Evolutionary conservation across 176 grass and related monocot genomes (phyloP).

Genomic region (Stipa capillata): DNA sequence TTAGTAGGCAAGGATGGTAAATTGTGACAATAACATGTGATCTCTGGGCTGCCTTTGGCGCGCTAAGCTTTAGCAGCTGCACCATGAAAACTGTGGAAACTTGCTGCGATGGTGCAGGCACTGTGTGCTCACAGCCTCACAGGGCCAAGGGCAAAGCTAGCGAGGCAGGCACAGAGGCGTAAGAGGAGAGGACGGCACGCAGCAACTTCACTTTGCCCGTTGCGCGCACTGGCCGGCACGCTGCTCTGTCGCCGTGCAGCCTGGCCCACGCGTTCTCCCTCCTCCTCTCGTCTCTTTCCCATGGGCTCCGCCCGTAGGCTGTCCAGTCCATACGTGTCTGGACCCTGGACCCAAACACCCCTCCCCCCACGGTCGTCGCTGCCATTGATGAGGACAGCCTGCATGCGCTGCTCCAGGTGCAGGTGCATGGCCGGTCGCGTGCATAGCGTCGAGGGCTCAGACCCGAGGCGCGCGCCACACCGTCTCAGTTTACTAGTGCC

Average conservation of each 20-base stretch:
- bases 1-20: neutral
- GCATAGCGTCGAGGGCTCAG: neutral
- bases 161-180: neutral
- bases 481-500: neutral
- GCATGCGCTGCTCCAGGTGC: neutral
- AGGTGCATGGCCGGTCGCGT: too few relatives aligned
- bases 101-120: constrained; percentile 1
- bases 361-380: neutral
- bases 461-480: neutral
- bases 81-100: neutral
- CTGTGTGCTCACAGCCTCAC: neutral
- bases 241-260: constrained; percentile 10
- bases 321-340: neutral
- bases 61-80: neutral
- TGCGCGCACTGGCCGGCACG: constrained; percentile 27
- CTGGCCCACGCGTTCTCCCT: neutral
- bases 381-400: constrained; percentile 40
- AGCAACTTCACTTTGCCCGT: neutral
- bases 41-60: neutral
- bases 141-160: neutral
- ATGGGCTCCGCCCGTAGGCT: neutral
- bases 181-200: neutral
- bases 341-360: neutral
- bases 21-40: neutral
- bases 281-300: neutral